phyloP scores from a whole-genome alignment of 2,329 filamentous ascomycete genomes.

The Fusarium piperis region DNA sequence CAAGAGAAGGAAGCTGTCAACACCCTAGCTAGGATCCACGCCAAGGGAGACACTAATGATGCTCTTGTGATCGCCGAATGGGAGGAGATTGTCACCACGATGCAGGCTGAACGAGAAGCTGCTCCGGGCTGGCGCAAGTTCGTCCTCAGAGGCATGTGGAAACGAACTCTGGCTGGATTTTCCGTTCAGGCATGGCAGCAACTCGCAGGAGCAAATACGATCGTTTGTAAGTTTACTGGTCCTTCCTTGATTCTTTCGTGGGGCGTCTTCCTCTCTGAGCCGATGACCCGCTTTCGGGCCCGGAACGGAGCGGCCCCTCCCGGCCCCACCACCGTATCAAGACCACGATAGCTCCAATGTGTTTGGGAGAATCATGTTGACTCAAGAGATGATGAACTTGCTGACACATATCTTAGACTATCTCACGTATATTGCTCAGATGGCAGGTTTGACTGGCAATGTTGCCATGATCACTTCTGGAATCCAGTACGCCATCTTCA shows the following conservation, averaged over 20 bases:
- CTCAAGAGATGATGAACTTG: background rate
- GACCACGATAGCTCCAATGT: background rate
- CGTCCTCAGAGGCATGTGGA: background rate
- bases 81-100: background rate
- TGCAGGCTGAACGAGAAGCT: background rate
- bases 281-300: background rate
- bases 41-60: background rate
- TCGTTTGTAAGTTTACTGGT: background rate
- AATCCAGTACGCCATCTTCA: slow-evolving; percentile 1
- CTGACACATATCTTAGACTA: background rate
- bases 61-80: background rate
- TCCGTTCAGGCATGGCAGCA: background rate
- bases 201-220: background rate
- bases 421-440: slow-evolving; percentile 5
- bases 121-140: background rate
- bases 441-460: slow-evolving; percentile 3
- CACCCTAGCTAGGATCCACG: background rate
- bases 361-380: background rate
- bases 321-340: background rate
- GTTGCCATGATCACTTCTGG: background rate
- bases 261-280: background rate
- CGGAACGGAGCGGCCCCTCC: background rate
- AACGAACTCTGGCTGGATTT: background rate
- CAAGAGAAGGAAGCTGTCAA: background rate
- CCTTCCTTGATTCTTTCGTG: background rate